A percentile compares a stretch with the other conserved stretches of the same genome.
phyloP scores from a whole-genome alignment of 495 filamentous ascomycete genomes.

The Thozetella sp. region DNA sequence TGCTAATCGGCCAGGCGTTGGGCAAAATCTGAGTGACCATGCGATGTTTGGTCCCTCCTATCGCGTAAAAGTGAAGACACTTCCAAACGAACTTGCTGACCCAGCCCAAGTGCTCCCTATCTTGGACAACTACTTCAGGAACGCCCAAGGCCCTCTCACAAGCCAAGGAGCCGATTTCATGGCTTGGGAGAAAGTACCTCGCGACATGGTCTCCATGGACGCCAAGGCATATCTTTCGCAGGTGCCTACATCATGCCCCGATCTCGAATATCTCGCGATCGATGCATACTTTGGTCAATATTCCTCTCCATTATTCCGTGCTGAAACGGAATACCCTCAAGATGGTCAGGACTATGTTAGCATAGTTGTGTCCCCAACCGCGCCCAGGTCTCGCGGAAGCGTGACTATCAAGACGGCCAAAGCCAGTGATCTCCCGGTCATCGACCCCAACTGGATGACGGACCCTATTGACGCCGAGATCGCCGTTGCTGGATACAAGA shows the following conservation, averaged over 20 bases:
- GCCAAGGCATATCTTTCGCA: not conserved
- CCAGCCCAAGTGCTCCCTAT: not conserved
- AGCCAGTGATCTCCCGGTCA: constrained; percentile 46
- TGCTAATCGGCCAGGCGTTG: constrained; percentile 44
- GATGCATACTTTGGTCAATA: too few species aligned
- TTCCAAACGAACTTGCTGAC: constrained; percentile 7
- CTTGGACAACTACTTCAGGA: not conserved
- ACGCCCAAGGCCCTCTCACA: constrained; percentile 33
- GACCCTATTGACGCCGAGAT: constrained; percentile 56
- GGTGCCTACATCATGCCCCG: too few species aligned
- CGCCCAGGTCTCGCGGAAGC: constrained; percentile 56
- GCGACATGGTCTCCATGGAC: not conserved
- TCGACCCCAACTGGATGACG: constrained; percentile 57
- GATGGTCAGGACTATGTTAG: constrained; percentile 48
- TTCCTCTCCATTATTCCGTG: constrained; percentile 20
- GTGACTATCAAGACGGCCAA: constrained; percentile 49
- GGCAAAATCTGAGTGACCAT: constrained; percentile 50
- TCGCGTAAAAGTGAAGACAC: constrained; percentile 24
- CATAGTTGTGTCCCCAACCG: constrained; percentile 38
- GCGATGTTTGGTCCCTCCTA: constrained; percentile 23
- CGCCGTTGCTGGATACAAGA: constrained; percentile 54
- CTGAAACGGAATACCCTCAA: constrained; percentile 3
- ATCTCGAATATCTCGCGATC: constrained; percentile 45
- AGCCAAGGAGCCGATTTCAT: constrained; percentile 40
- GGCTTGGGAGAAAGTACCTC: constrained; percentile 54